phyloP scores from a whole-genome alignment of 257 asterid genomes.

The Eucommia ulmoides region DNA sequence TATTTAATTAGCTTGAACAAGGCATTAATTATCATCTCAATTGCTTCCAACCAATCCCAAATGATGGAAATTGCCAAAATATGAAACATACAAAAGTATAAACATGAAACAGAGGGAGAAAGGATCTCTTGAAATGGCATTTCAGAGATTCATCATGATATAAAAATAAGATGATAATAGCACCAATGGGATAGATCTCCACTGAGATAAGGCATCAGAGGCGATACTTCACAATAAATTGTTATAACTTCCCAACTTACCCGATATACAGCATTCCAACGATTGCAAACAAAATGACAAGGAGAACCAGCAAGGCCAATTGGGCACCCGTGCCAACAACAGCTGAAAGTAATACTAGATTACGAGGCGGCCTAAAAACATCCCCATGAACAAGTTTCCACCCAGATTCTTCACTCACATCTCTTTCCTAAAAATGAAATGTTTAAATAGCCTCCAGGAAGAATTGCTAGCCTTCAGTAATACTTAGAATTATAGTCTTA shows the following conservation, averaged over 20 bases:
- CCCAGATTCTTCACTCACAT: conserved; percentile 57
- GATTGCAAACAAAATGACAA: conserved; percentile 42
- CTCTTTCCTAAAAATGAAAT: conserved; percentile 34
- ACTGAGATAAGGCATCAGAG: not conserved
- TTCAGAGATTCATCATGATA: too few species aligned
- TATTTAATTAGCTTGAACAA: too few species aligned
- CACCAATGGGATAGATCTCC: not conserved
- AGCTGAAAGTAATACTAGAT: conserved; percentile 39
- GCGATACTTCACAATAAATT: too few species aligned
- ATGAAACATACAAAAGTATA: too few species aligned
- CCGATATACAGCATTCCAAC: conserved; percentile 53
- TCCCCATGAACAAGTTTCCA: conserved; percentile 70
- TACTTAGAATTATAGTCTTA: conserved; percentile 10
- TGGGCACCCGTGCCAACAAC: conserved; percentile 59
- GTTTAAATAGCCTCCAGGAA: not conserved
- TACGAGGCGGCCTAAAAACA: conserved; percentile 39
- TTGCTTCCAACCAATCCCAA: too few species aligned
- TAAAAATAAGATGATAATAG: too few species aligned
- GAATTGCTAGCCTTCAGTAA: not conserved
- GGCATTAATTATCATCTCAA: too few species aligned
- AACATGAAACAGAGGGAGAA: too few species aligned
- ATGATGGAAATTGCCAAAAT: too few species aligned
- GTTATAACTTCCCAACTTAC: conserved; percentile 25
- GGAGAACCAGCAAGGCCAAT: conserved; percentile 44
- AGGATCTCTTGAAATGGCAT: too few species aligned